Conservation (phyloP, 495 filamentous ascomycete species). For the Chaetomium fimeti region DNA sequence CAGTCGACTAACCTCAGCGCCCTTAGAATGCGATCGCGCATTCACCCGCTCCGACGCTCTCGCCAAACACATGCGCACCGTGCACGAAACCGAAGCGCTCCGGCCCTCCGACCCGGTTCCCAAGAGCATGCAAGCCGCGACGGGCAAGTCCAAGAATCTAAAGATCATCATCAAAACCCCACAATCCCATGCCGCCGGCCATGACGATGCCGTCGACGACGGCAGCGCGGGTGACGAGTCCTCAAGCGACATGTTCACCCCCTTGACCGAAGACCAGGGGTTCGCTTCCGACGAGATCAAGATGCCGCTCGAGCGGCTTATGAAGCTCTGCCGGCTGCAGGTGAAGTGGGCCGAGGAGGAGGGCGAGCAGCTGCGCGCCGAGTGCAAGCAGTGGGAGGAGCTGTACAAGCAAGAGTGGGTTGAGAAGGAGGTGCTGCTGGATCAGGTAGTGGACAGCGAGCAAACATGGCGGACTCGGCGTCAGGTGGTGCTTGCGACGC, state of each 20-base stretch:
- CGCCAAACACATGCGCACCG: conserved; percentile 97
- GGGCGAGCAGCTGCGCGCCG: conserved; percentile 55
- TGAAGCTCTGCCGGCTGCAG: conserved; percentile 70
- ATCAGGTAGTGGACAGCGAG: conserved; percentile 55
- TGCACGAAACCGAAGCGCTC: conserved; percentile 93
- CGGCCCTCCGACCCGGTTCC: conserved; percentile 84
- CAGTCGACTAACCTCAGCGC: conserved; percentile 1
- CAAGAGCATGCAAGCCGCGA: conserved; percentile 61
- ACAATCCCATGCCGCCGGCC: conserved; percentile 54
- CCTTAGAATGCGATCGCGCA: conserved; percentile 88
- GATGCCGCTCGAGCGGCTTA: conserved; percentile 67
- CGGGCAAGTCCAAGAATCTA: conserved; percentile 59
- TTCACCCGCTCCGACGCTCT: conserved; percentile 97
- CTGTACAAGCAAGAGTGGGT: conserved; percentile 74
- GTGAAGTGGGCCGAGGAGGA: conserved; percentile 80
- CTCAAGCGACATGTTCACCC: conserved; percentile 46
- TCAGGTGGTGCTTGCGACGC: conserved; percentile 41
- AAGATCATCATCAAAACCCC: conserved; percentile 62
- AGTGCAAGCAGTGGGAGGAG: conserved; percentile 65
- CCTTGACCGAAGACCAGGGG: conserved; percentile 57
- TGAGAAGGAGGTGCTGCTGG: conserved; percentile 70
- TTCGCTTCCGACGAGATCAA: conserved; percentile 73
- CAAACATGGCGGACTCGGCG: conserved; percentile 49
- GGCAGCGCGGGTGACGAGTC: conserved; percentile 50
- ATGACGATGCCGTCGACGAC: conserved; percentile 55